phyloP scores from a whole-genome alignment of 257 asterid genomes.

The Jacaranda mimosifolia region DNA sequence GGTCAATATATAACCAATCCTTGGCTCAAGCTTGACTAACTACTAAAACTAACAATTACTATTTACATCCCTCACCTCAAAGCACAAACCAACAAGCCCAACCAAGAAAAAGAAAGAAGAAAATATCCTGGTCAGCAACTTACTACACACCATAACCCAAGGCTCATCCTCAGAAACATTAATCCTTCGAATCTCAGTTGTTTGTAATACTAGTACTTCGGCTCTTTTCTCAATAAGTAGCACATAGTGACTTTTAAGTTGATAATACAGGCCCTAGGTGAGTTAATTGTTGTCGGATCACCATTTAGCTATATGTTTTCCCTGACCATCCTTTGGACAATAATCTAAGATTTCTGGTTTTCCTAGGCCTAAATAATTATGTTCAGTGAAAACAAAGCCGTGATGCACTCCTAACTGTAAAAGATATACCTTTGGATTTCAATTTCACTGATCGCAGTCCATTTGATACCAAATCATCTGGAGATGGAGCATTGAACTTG shows the following conservation, averaged over 20 bases:
- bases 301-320: too few relatives aligned
- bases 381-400: conserved; percentile 19
- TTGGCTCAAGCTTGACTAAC: neutral
- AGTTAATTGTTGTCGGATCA: too few relatives aligned
- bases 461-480: conserved; percentile 79
- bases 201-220: too few relatives aligned
- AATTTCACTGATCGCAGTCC: conserved; percentile 61
- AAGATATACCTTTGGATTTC: conserved; percentile 62
- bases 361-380: neutral
- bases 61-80: neutral
- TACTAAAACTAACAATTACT: neutral
- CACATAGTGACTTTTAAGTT: too few relatives aligned
- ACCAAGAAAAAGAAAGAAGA: neutral
- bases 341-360: too few relatives aligned
- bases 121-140: too few relatives aligned
- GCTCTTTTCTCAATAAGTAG: too few relatives aligned
- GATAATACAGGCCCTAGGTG: too few relatives aligned
- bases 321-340: too few relatives aligned
- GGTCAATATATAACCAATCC: neutral
- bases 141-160: too few relatives aligned
- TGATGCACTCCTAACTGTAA: conserved; percentile 14
- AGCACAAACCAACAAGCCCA: neutral
- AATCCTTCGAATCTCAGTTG: too few relatives aligned
- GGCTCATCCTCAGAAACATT: too few relatives aligned
- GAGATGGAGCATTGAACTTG: conserved; percentile 85